Evolutionary conservation across 495 filamentous ascomycete genomes (phyloP), one percentile per base, ranked within the genome.

Genomic region (Podospora pseudoanserina): DNA sequence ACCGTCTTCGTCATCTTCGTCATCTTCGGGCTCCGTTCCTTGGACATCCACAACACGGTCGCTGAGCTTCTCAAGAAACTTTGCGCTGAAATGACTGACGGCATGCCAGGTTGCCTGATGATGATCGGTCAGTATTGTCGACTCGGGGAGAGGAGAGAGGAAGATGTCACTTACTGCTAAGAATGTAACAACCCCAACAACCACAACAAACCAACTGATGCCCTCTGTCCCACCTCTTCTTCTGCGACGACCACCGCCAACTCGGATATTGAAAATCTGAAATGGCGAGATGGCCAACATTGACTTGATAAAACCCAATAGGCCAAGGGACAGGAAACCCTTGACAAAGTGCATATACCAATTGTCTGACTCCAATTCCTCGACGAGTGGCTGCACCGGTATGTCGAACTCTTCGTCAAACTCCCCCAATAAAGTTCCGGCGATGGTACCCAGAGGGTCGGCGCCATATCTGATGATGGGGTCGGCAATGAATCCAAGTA

Each of bases 401-500:
- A 72, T 69, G 19, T 83, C 82, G 56, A 75, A 73, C 64, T 80
- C 74, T 28, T 72, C 70, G n/a, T 83, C 82, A 54, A 75, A 73
- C 64, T 80, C 74, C 28, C 74, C 68, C 60, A 79, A 72, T 69
- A 84, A 76, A 3, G 76, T 67, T 28, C 84, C 83, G 60, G 73
- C 67, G 61, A 83, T 68, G 58, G 75, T 78, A 71, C 84, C 74
- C 65, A 88, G 78, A 0, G 92, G 92, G 74, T 96, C 92, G 18
- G 94, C 76, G 81, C 93, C 96, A 20, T 96, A 80, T 68, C 91
- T 90, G 75, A 99, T 91, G 71, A 98, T 92, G 13, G 93, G 93
- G 80, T 97, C 94, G 69, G 92, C 93, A 74, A 97, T 79, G 73
- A 97, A 97, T 65, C 93, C 93, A 68, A 96, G 85, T 2, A 92